Evolutionary conservation across 1,284 basidiomycete species (phyloP).

Genomic region (Rhodotorula sp.): DNA sequence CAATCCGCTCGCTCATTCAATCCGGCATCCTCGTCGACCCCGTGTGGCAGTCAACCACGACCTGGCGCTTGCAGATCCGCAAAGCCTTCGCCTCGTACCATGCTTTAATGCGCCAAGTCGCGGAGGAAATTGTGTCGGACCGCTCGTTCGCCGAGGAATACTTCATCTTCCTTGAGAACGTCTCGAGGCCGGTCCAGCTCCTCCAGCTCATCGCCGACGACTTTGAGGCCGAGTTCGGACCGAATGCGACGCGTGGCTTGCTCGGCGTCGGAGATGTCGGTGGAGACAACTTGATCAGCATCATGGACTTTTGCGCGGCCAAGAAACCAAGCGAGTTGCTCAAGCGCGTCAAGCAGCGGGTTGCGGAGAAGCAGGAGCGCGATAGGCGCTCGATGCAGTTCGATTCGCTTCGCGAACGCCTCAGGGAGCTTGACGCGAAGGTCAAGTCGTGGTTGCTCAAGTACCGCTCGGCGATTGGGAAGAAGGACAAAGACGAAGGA

Average conservation of each 20-base stretch:
- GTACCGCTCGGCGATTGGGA: slow-evolving; percentile 11
- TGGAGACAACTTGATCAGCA: slow-evolving; percentile 33
- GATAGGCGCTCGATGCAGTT: slow-evolving; percentile 18
- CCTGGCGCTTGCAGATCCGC: slow-evolving; percentile 34
- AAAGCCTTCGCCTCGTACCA: slow-evolving; percentile 34
- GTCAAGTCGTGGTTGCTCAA: slow-evolving; percentile 24
- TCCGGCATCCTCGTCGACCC: slow-evolving; percentile 22
- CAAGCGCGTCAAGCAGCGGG: slow-evolving; percentile 29
- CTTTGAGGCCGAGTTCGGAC: slow-evolving; percentile 36
- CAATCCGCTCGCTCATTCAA: slow-evolving; percentile 31
- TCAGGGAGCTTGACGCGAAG: slow-evolving; percentile 24
- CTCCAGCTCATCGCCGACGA: slow-evolving; percentile 37
- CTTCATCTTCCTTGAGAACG: slow-evolving; percentile 37
- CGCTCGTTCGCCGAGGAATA: slow-evolving; percentile 29
- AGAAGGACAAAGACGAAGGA: neutral
- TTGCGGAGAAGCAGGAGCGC: slow-evolving; percentile 32
- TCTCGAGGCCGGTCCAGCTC: slow-evolving; percentile 33
- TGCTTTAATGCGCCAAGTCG: slow-evolving; percentile 23
- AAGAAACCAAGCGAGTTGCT: slow-evolving; percentile 31
- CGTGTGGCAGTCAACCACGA: slow-evolving; percentile 22
- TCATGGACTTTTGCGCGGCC: slow-evolving; percentile 38
- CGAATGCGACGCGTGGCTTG: slow-evolving; percentile 28
- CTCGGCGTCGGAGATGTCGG: slow-evolving; percentile 34
- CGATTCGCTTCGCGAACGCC: slow-evolving; percentile 4
- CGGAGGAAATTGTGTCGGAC: slow-evolving; percentile 32